These are phyloP conservation scores for Pythium grandisporangium DNA, from an alignment of 352 stramenopile genomes.

Conservation along the genomic window DNA sequence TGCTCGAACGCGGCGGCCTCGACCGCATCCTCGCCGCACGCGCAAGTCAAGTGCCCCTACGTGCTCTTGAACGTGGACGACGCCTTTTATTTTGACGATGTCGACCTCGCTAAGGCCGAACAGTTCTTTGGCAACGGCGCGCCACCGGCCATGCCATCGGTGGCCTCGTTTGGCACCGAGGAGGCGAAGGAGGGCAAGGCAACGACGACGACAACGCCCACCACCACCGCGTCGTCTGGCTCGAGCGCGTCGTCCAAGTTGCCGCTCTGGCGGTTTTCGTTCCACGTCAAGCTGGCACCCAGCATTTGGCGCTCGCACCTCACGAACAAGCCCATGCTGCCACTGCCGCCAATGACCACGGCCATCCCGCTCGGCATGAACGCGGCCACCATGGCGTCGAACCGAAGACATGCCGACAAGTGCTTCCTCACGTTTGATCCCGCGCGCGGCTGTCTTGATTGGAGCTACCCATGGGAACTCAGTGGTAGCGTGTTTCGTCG, in stretches of 20 bases:
- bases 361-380: slow-evolving; percentile 3
- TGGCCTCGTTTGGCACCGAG: not conserved
- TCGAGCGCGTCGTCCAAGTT: too few relatives aligned
- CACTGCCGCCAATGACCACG: slow-evolving; percentile 22
- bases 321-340: slow-evolving; percentile 35
- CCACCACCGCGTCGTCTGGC: not conserved
- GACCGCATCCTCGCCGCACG: too few relatives aligned
- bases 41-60: too few relatives aligned
- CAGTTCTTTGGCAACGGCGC: slow-evolving; percentile 2
- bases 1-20: not conserved
- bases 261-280: slow-evolving; percentile 32
- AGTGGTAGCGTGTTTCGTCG: slow-evolving; percentile 69
- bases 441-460: slow-evolving; percentile 42
- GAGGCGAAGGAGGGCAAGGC: not conserved
- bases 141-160: not conserved
- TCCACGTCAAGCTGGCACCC: slow-evolving; percentile 68
- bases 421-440: slow-evolving; percentile 35
- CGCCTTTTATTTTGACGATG: slow-evolving; percentile 40
- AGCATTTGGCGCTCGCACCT: slow-evolving; percentile 74
- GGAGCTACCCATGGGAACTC: slow-evolving; percentile 83
- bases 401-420: slow-evolving; percentile 2
- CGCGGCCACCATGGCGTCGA: slow-evolving; percentile 6
- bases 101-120: slow-evolving; percentile 28
- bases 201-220: not conserved
- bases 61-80: slow-evolving; percentile 54